Evolutionary conservation across 345 rosid species (phyloP).

Genomic region (Camelina laxa): DNA sequence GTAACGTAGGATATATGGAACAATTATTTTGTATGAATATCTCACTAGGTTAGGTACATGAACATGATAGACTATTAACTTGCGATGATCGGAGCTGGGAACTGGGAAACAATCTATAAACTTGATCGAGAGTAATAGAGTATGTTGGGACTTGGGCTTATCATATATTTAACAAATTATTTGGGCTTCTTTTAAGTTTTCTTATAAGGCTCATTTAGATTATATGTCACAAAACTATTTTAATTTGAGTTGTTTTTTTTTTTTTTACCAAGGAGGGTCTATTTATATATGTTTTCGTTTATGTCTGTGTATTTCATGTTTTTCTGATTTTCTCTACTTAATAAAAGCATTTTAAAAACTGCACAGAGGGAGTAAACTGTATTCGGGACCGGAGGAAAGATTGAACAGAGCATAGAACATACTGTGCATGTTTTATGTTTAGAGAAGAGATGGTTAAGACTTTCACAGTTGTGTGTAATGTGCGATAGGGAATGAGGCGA

Average conservation of each 20-base stretch:
- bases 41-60: background rate
- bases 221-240: background rate
- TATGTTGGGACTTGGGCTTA: background rate
- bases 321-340: too few species aligned
- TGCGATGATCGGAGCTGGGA: too few species aligned
- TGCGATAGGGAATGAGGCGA: slow-evolving; percentile 1
- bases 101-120: background rate
- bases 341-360: too few species aligned
- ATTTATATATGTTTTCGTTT: too few species aligned
- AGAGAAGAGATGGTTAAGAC: background rate
- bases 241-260: too few species aligned
- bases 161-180: background rate
- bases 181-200: background rate
- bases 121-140: too few species aligned
- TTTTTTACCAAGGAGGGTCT: too few species aligned
- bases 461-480: background rate
- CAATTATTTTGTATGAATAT: background rate
- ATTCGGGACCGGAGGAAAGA: background rate
- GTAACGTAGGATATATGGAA: background rate
- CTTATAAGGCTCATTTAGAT: background rate
- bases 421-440: background rate
- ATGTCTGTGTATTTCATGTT: too few species aligned
- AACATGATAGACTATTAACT: background rate
- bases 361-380: background rate
- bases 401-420: background rate